Conservation (phyloP, 441 rosid genomes). For the Populus trichocarpa region DNA sequence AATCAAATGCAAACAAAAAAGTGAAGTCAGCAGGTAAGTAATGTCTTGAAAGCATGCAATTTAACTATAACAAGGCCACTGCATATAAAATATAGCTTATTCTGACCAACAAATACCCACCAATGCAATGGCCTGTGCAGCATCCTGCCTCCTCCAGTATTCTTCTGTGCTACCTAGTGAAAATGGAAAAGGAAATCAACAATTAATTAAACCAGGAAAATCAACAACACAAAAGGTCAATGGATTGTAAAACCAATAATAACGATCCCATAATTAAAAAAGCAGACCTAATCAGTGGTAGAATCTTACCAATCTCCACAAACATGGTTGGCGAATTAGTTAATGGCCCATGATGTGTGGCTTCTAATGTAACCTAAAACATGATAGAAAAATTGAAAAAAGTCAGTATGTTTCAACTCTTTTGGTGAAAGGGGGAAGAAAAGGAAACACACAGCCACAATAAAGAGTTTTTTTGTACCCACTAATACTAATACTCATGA, state of each 20-base stretch:
- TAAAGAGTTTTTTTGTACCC: background rate
- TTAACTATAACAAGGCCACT: background rate
- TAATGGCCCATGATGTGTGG: constrained; percentile 82
- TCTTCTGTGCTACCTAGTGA: constrained; percentile 75
- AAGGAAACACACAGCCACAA: background rate
- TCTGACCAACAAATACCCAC: constrained; percentile 31
- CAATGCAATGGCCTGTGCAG: constrained; percentile 73
- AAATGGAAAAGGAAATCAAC: constrained; percentile 18
- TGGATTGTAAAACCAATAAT: background rate
- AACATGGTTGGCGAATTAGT: constrained; percentile 76
- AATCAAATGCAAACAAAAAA: background rate
- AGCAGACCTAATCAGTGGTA: background rate
- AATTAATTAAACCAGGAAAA: constrained; percentile 3
- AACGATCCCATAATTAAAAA: background rate
- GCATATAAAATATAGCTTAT: background rate
- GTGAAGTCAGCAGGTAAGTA: background rate
- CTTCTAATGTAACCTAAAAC: constrained; percentile 73
- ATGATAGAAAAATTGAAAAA: constrained; percentile 9
- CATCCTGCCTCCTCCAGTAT: constrained; percentile 78
- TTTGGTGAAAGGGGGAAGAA: background rate
- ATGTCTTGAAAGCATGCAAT: background rate
- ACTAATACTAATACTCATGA: background rate
- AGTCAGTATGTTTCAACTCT: background rate
- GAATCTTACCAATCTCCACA: constrained; percentile 60
- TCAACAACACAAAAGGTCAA: background rate